These are phyloP conservation scores for Alternaria ethzedia DNA, from an alignment of 2,329 filamentous ascomycete genomes.

Conservation along the genomic window DNA sequence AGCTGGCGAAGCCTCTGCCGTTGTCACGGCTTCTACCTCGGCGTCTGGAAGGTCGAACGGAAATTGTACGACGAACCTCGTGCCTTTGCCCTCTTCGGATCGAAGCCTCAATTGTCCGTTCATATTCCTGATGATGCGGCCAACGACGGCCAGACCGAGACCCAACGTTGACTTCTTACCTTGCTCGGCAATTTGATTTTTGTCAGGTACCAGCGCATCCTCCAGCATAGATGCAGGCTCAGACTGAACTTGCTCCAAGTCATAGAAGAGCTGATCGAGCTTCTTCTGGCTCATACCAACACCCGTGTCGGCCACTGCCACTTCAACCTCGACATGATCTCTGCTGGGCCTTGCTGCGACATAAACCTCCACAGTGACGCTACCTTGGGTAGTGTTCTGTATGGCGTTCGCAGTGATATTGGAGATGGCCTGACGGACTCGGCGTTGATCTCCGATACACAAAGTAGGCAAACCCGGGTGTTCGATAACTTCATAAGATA, in stretches of 20 bases:
- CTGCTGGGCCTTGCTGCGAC: conserved; percentile 51
- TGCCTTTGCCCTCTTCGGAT: conserved; percentile 82
- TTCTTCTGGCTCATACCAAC: conserved; percentile 65
- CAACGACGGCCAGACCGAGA: conserved; percentile 86
- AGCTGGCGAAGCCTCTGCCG: conserved; percentile 16
- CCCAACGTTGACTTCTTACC: conserved; percentile 66
- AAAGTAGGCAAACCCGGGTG: conserved; percentile 71
- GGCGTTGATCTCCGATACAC: conserved; percentile 79
- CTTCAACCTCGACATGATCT: conserved; percentile 70
- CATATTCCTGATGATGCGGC: conserved; percentile 86
- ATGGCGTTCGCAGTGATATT: conserved; percentile 88
- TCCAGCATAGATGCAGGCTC: conserved; percentile 37
- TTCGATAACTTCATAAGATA: conserved; percentile 71
- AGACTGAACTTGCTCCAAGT: conserved; percentile 68
- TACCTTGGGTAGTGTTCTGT: conserved; percentile 73
- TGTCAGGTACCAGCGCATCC: conserved; percentile 39
- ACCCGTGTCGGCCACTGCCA: conserved; percentile 78
- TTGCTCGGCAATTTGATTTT: conserved; percentile 38
- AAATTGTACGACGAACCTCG: conserved; percentile 80
- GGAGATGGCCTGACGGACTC: conserved; percentile 80
- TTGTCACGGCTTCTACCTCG: conserved; percentile 12
- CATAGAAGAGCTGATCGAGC: conserved; percentile 66
- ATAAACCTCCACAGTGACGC: conserved; percentile 73
- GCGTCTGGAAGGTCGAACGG: conserved; percentile 71
- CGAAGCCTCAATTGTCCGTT: conserved; percentile 84